A percentile compares a stretch with the other conserved stretches of the same genome.
Conservation (phyloP, 106 monocot species). For the Gastrodia elata region DNA sequence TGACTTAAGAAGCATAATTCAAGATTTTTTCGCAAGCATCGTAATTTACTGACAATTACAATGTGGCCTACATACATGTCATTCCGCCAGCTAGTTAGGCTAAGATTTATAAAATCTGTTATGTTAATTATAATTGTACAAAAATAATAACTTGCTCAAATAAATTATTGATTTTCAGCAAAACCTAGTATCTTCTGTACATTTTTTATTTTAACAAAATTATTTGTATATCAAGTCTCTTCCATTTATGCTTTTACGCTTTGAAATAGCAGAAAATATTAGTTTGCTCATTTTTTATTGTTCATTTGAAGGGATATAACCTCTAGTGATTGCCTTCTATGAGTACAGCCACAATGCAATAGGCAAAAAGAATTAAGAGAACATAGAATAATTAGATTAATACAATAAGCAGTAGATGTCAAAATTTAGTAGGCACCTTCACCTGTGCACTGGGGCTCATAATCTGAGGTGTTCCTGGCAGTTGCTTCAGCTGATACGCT, state of each 20-base stretch:
- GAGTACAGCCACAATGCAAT: neutral
- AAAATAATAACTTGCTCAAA: neutral
- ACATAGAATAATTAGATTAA: neutral
- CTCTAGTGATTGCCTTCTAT: neutral
- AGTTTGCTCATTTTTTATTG: neutral
- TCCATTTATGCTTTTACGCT: neutral
- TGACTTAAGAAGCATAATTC: too few relatives aligned
- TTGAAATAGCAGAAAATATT: neutral
- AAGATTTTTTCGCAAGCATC: too few relatives aligned
- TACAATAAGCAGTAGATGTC: neutral
- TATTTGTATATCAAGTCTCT: neutral
- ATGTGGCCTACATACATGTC: too few relatives aligned
- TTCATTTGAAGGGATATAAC: neutral
- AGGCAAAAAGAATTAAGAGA: too few relatives aligned
- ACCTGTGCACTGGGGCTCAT: conserved; percentile 12
- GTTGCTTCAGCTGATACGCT: conserved; percentile 56
- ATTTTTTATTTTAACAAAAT: neutral
- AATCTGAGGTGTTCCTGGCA: conserved; percentile 26
- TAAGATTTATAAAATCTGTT: neutral
- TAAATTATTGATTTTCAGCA: neutral
- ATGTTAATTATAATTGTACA: neutral
- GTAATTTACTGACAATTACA: too few relatives aligned
- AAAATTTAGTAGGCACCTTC: neutral
- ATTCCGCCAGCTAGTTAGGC: neutral
- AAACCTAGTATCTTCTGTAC: neutral